A percentile compares a stretch with the other conserved stretches of the same genome.
Evolutionary conservation across 1,284 basidiomycete species (phyloP).

Genomic region (Ceratobasidium sp.): DNA sequence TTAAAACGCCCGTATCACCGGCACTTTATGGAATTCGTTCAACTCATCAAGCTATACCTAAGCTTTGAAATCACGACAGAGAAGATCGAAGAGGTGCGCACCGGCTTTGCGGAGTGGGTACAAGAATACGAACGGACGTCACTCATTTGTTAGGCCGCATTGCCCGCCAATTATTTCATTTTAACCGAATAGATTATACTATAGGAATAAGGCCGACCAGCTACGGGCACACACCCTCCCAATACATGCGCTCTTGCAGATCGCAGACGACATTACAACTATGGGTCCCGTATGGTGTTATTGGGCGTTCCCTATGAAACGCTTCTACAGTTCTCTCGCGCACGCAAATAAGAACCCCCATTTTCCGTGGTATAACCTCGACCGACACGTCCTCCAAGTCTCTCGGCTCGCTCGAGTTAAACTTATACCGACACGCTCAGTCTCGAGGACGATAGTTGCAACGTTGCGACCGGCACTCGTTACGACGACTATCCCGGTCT

Average conservation of each 20-base stretch:
- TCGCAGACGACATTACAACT: conserved; percentile 36
- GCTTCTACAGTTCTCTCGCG: conserved; percentile 29
- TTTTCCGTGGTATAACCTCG: not conserved
- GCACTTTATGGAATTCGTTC: conserved; percentile 10
- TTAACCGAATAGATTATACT: conserved; percentile 27
- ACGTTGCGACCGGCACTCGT: conserved; percentile 10
- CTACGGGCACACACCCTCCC: conserved; percentile 13
- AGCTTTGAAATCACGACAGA: not conserved
- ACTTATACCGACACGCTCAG: conserved; percentile 41
- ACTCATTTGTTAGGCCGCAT: not conserved
- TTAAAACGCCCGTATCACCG: conserved; percentile 59
- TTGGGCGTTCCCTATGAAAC: conserved; percentile 45
- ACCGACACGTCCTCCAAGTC: conserved; percentile 3
- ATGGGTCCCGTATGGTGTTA: conserved; percentile 41
- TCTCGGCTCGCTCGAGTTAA: conserved; percentile 23
- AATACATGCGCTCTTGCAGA: conserved; percentile 37
- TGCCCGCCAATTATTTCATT: too few relatives aligned
- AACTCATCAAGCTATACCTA: conserved; percentile 3
- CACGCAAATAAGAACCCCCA: conserved; percentile 17
- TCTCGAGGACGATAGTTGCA: conserved; percentile 26
- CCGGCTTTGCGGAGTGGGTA: conserved; percentile 28
- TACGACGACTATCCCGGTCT: not conserved
- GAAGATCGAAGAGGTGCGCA: conserved; percentile 1
- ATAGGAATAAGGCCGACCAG: not conserved
- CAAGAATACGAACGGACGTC: conserved; percentile 15